These are phyloP conservation scores for Curvularia verruculosa DNA, from an alignment of 2,329 filamentous ascomycete genomes.

Conservation along the genomic window DNA sequence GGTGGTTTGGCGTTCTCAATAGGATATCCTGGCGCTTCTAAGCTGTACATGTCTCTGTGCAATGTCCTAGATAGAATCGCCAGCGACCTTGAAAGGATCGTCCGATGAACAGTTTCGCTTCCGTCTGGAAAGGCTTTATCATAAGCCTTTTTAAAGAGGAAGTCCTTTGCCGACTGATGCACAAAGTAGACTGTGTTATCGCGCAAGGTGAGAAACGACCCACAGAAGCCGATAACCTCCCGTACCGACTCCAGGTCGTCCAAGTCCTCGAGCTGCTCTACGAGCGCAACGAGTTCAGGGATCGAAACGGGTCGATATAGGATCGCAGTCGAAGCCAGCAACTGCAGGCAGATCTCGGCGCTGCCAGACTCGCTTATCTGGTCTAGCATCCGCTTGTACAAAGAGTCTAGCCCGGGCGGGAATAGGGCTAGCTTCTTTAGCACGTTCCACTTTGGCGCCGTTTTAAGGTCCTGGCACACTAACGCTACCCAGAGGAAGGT, in stretches of 20 bases:
- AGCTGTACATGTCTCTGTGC: neutral
- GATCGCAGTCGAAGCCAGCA: slow-evolving; percentile 45
- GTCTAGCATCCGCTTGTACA: slow-evolving; percentile 52
- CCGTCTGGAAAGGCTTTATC: slow-evolving; percentile 16
- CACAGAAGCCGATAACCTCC: slow-evolving; percentile 44
- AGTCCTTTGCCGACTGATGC: slow-evolving; percentile 41
- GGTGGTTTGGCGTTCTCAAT: neutral
- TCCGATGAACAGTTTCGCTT: neutral
- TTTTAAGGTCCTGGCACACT: slow-evolving; percentile 46
- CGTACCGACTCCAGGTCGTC: slow-evolving; percentile 2
- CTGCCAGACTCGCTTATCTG: slow-evolving; percentile 41
- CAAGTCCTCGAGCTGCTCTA: slow-evolving; percentile 17
- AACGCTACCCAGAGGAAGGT: slow-evolving; percentile 29
- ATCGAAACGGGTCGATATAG: slow-evolving; percentile 50
- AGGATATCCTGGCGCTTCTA: neutral
- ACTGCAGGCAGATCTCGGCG: slow-evolving; percentile 38
- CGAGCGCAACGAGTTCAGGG: slow-evolving; percentile 40
- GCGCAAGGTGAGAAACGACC: slow-evolving; percentile 39
- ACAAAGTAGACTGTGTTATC: neutral
- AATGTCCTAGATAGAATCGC: neutral
- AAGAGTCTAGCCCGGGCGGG: slow-evolving; percentile 45
- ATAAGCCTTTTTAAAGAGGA: slow-evolving; percentile 28
- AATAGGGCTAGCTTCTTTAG: slow-evolving; percentile 31
- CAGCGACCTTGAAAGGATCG: neutral
- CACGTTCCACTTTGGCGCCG: slow-evolving; percentile 20